Evolutionary conservation across 169 alveolate genomes (phyloP), one percentile per base, ranked within the genome.

Genomic region (Plasmodium fragile): DNA sequence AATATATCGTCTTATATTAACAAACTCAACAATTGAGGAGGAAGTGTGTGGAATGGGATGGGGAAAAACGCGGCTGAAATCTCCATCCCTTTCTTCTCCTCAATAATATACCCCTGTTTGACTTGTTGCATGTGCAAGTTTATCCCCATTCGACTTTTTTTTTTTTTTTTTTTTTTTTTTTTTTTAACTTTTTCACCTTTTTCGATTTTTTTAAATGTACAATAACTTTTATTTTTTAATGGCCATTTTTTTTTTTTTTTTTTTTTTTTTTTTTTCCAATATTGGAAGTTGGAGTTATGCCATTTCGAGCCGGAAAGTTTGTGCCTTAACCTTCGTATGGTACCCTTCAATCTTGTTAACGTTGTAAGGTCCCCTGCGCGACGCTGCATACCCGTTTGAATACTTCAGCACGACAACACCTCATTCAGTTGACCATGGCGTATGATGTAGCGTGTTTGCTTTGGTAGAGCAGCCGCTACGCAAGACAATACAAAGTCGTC

Each of bases 1-100:
- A 89, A 89, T 79, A 59, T 89, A 79, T 22, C 55, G 4, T 55
- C 91, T 7, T 89, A 89, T 53, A 89, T 89, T 7, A 89, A 25
- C 43, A 80, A 77, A 36, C 73, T 89, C 1, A 89, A 89, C 43
- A 41, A 45, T 18, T 89, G 71, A 85, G 34, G 30, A 18, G 11
- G 4, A 1, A 16, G 30, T 2, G 32, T n/a, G n/a, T n/a, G n/a
- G n/a, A n/a, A n/a, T n/a, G n/a, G n/a, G n/a, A n/a, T n/a, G 34
- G 18, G 4, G 32, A 0, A n/a, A 1, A 59, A n/a, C 34, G 18
- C 34, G 18, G 34, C 13, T 43, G 0, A 43, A 25, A 18, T 59
- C 10, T 0, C 10, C n/a, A n/a, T n/a, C 36, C 75, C 1, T 10
- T 22, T 7, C 36, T 59, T 59, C 36, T 2, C 28, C 0, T 18